Evolutionary conservation across 2,329 filamentous ascomycete species (phyloP).

Genomic region (Nemania diffusa): DNA sequence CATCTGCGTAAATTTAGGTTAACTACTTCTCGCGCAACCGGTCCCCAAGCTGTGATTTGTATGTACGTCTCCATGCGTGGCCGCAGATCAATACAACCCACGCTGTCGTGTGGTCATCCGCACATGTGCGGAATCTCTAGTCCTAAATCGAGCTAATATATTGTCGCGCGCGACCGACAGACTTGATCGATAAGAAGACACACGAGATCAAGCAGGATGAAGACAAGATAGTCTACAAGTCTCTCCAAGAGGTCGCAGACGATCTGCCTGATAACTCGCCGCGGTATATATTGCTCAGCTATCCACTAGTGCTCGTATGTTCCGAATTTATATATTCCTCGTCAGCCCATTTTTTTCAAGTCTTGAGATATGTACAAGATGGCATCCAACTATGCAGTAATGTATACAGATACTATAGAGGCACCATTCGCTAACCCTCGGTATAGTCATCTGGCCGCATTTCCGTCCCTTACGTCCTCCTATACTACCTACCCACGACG

Average conservation of each 20-base stretch:
- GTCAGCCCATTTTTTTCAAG: background rate
- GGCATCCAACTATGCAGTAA: background rate
- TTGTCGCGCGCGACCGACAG: constrained; percentile 59
- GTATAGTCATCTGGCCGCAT: constrained; percentile 77
- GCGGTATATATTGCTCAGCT: constrained; percentile 88
- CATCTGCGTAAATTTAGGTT: constrained; percentile 95
- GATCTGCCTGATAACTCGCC: constrained; percentile 94
- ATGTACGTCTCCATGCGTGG: constrained; percentile 59
- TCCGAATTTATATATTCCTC: constrained; percentile 24
- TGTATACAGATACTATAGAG: background rate
- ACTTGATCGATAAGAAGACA: constrained; percentile 88
- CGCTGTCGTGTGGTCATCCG: background rate
- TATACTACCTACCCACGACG: constrained; percentile 94
- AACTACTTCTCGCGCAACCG: constrained; percentile 83
- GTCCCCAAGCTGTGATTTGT: constrained; percentile 95
- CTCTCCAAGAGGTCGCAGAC: constrained; percentile 82
- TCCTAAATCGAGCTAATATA: constrained; percentile 5
- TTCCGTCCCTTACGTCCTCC: constrained; percentile 90
- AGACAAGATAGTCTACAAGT: constrained; percentile 79
- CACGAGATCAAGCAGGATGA: constrained; percentile 89
- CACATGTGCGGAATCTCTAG: background rate
- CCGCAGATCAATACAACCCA: constrained; percentile 21
- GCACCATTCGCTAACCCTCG: constrained; percentile 12
- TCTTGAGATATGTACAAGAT: background rate
- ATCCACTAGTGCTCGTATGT: constrained; percentile 86